These are phyloP conservation scores for Hericium rajendrae DNA, from an alignment of 768 basidiomycete species.

Conservation along the genomic window DNA sequence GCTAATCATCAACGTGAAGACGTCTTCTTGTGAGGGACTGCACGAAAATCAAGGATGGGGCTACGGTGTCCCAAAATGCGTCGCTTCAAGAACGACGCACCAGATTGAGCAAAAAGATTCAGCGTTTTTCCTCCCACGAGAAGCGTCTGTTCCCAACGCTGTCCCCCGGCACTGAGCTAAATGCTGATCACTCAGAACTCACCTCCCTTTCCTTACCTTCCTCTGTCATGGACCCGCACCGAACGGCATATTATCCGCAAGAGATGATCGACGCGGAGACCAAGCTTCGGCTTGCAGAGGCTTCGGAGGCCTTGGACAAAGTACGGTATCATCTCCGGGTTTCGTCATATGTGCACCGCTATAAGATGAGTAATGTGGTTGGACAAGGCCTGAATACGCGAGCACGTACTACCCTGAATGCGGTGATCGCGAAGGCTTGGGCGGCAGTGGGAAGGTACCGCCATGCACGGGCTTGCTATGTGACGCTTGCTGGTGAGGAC, in stretches of 20 bases:
- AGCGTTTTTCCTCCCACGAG: background rate
- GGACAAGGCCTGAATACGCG: constrained; percentile 6
- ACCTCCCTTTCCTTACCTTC: constrained; percentile 5
- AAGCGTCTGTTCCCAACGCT: background rate
- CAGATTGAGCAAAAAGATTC: background rate
- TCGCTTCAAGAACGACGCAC: background rate
- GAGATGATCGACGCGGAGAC: background rate
- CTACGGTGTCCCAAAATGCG: background rate
- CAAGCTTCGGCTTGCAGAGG: constrained; percentile 6
- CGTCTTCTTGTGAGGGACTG: background rate
- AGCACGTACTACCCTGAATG: background rate
- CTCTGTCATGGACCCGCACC: background rate
- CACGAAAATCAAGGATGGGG: no score
- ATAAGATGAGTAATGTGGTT: background rate
- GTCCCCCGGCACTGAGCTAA: background rate
- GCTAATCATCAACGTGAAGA: background rate
- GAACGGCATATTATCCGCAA: background rate
- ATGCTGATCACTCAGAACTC: background rate
- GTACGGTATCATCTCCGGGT: constrained; percentile 4
- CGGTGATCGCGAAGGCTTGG: background rate
- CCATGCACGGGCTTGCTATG: background rate
- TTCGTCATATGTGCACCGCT: background rate
- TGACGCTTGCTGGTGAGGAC: background rate
- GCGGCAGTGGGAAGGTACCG: background rate
- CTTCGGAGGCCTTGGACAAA: constrained; percentile 3